Base-by-base conservation (phyloP, 1,139 yeast genomes). In the Hyphopichia wangnamkhiaoensis region DNA sequence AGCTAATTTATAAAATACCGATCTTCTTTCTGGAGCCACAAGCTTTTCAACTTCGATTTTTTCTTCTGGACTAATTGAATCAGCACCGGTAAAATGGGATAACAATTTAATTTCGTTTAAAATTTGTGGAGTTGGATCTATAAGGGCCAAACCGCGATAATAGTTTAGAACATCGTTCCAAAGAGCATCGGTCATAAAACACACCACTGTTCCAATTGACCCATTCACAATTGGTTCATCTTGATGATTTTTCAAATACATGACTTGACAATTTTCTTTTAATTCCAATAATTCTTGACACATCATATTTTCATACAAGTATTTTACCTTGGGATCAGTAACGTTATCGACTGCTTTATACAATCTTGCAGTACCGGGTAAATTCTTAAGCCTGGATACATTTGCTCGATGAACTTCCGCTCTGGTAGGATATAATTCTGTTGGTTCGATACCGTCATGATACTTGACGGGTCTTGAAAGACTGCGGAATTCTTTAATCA, bases 381-480 rank as follows among this genome's bases (percentile, higher is more conserved):
- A 49, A 33, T 52, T 55, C 8, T 47, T 45, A 42, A 90, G 64
- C 42, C 90, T 71, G 26, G 66, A 48, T 23, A 67, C 58, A 53
- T 90, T 90, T 1, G 95, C 89, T 17, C 59, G 45, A 35, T 82
- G 84, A 2, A 90, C 97, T 53, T 88, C 94, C 26, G 70, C 63
- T 49, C 94, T 72, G 0, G 88, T 80, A 0, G 96, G 86, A 54
- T 75, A 89, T 32, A 88, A 64, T 55, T 84, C 94, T 0, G 95
- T 86, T 5, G 96, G 95, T 46, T 73, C 81, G 18, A 89, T 79
- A 0, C 91, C 93, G 60, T 88, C 96, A 0, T 66, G 63, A 52
- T 85, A 88, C 0, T 45, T 46, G 1, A 87, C 79, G 1, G 66
- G 64, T 46, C 93, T 69, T 16, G 72, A 67, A 19, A 89, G 66